Evolutionary conservation across 495 filamentous ascomycete genomes (phyloP), one percentile per base, ranked within the genome.

Genomic region (Friedmanniomyces simplex): DNA sequence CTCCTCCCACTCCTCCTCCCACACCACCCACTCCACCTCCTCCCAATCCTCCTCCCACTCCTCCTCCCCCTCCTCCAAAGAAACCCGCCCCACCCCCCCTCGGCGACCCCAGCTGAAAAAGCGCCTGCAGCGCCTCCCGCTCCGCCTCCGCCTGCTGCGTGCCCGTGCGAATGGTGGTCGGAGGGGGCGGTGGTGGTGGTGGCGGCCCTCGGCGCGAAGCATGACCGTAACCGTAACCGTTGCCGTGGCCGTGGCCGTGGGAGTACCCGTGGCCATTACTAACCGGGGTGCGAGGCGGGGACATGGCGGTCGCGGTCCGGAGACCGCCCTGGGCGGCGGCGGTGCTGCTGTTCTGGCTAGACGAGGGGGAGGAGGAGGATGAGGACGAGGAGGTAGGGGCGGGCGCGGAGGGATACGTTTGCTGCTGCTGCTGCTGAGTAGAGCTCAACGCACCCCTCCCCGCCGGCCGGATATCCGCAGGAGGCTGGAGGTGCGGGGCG

Each of bases 81-180:
- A n/a, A 32, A 32, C 28, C 10, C 28, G 28, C 28, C 28, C 10
- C 4, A 32, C 28, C 10, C 28, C 28, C 28, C 28, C 3, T 32
- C 28, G 61, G 61, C 30, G 57, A 60, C 26, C 61, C 61, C 14
- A 63, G 57, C 53, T 63, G 61, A 30, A 47, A 60, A 20, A 63
- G 61, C 8, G 61, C 61, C 45, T 59, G 57, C 18, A 63, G 53
- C 1, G 61, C 61, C 24, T 63, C 61, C 1, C 61, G 51, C 53
- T 63, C 61, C 1, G 61, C 61, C 30, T 59, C 61, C 11, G 52
- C 51, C 1, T 52, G 60, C 37, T 63, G 51, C 22, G 48, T 52
- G 42, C 59, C 61, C 1, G 61, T 63, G 30, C 61, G 61, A 1
- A 63, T 55, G 20, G 61, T 60, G 10, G 61, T 28, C 16, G 61